Evolutionary conservation across 78 protist species (phyloP).

Genomic region (Pigoraptor vietnamica): DNA sequence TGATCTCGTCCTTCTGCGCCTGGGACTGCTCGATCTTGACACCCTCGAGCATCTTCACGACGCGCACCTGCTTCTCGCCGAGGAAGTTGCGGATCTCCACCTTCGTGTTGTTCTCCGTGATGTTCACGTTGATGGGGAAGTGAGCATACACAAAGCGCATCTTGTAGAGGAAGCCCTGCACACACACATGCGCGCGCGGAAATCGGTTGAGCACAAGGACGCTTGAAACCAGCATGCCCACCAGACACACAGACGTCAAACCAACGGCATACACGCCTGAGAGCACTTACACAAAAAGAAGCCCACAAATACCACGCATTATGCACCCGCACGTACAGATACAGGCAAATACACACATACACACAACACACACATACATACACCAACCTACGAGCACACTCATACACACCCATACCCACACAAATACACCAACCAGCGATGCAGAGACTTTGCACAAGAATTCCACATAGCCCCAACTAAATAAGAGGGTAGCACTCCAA

Average conservation of each 20-base stretch:
- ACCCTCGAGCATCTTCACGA: slow-evolving; percentile 74
- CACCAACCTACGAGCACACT: no score
- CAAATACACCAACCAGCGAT: no score
- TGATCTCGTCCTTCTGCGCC: slow-evolving; percentile 91
- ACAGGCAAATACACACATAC: no score
- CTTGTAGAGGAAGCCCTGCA: slow-evolving; percentile 95
- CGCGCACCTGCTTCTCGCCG: slow-evolving; percentile 87
- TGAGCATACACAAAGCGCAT: slow-evolving; percentile 97
- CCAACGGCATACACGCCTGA: no score
- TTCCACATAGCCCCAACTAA: no score
- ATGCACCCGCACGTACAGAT: no score
- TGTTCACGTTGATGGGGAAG: slow-evolving; percentile 93
- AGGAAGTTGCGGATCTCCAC: slow-evolving; percentile 97
- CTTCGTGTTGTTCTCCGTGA: slow-evolving; percentile 52
- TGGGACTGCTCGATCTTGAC: slow-evolving; percentile 57
- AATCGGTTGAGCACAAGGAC: neutral
- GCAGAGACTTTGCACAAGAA: no score
- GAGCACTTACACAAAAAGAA: no score
- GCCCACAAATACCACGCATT: no score
- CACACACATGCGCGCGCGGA: neutral
- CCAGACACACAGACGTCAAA: neutral
- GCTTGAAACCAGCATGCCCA: neutral
- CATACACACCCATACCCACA: no score
- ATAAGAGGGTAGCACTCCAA: no score
- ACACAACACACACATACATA: no score